Conservation (phyloP, 495 filamentous ascomycete species). For the Daldinia bambusicola region DNA sequence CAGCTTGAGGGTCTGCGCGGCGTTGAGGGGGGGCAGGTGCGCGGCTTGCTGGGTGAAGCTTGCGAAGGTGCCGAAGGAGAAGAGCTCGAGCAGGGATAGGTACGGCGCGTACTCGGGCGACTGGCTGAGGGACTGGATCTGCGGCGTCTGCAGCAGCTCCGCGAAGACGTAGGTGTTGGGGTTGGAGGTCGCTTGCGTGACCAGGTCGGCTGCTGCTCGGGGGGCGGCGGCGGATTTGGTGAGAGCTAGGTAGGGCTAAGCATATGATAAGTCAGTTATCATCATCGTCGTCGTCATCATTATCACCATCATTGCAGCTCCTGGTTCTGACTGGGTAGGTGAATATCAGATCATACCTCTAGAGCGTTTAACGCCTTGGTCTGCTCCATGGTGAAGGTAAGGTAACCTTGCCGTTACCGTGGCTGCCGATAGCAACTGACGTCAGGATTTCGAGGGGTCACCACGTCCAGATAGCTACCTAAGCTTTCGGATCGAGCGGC, state of each 20-base stretch:
- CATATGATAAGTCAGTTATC: too few relatives aligned
- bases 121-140: slow-evolving; percentile 76
- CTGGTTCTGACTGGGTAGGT: too few relatives aligned
- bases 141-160: slow-evolving; percentile 85
- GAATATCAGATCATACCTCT: too few relatives aligned
- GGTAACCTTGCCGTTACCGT: slow-evolving; percentile 24
- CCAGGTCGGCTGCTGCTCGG: slow-evolving; percentile 83
- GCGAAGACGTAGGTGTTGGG: slow-evolving; percentile 94
- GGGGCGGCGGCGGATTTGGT: slow-evolving; percentile 86
- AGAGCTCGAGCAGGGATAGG: slow-evolving; percentile 85
- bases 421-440: slow-evolving; percentile 28
- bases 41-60: slow-evolving; percentile 65
- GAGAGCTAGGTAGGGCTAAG: slow-evolving; percentile 84
- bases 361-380: slow-evolving; percentile 86
- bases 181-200: slow-evolving; percentile 85
- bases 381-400: slow-evolving; percentile 75
- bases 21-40: slow-evolving; percentile 74
- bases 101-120: slow-evolving; percentile 61
- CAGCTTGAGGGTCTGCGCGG: slow-evolving; percentile 82
- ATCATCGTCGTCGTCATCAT: too few relatives aligned
- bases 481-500: neutral
- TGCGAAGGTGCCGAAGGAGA: slow-evolving; percentile 89
- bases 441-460: slow-evolving; percentile 42
- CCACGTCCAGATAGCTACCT: slow-evolving; percentile 19
- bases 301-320: too few relatives aligned